Base-by-base conservation (phyloP, 2,329 filamentous ascomycete genomes). In the Colletotrichum cordylinicola region DNA sequence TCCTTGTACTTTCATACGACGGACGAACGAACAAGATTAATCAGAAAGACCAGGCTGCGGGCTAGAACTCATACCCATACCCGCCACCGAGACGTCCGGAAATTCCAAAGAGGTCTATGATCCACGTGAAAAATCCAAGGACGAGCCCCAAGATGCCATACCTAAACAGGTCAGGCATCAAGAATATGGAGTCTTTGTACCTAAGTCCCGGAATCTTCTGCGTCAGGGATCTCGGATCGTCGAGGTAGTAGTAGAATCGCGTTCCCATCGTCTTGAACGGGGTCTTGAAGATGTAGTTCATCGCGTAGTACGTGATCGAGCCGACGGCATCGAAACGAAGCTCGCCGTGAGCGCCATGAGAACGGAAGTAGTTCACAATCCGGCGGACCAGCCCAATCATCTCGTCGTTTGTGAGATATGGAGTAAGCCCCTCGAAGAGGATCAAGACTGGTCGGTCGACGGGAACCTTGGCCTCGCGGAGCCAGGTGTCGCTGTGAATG, bases 341-440 rank as follows among this genome's bases (percentile, higher is more conserved):
- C 64, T 76, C 74, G 9, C 74, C 74, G 5, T 68, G 66, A 1
- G 83, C 72, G 60, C 83, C 79, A 6, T 80, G 81, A 4, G 78
- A 70, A 6, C 77, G 75, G 71, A 84, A 82, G 24, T 77, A 78
- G 29, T 78, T 75, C 33, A 79, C 78, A 2, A 83, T 70, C 3
- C 80, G 78, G 18, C 33, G 67, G 4, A 83, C 67, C 48, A 82
- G 72, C n/a, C 78, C 68, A 31, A 79, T 73, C 5, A 78, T 79
- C n/a, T 78, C 76, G 12, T 79, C 79, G 13, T 78, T 74, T 31
- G 77, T 62, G 4, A 85, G 73, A 48, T 84, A 85, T 75, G 82
- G 80, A 21, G 80, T 73, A 6, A 85, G 78, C 2, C 83, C 84
- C 68, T 84, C 83, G 66, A 82, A 80, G 31, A 85, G 61, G 27